Evolutionary conservation across 495 filamentous ascomycete species (phyloP).

Genomic region (Talaromyces ruber): DNA sequence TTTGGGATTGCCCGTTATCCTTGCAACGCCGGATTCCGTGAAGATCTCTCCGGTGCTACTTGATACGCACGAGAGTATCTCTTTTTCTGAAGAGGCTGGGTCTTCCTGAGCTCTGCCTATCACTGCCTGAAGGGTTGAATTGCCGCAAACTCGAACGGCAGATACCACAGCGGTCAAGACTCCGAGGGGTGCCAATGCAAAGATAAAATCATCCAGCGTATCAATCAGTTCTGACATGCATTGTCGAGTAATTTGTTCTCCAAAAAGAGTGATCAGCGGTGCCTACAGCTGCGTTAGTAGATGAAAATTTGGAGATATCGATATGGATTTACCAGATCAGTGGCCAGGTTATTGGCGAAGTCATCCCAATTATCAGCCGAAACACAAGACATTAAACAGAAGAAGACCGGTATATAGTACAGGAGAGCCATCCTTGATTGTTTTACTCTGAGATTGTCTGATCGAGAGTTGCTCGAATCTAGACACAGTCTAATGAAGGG

Average conservation of each 20-base stretch:
- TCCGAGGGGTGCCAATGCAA: conserved; percentile 45
- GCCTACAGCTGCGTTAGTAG: conserved; percentile 15
- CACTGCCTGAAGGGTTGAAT: conserved; percentile 40
- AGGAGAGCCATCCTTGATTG: background rate
- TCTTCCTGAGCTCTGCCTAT: conserved; percentile 42
- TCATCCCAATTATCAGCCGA: conserved; percentile 32
- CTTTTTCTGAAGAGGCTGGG: conserved; percentile 28
- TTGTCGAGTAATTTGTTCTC: conserved; percentile 49
- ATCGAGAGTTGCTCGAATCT: background rate
- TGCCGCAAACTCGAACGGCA: conserved; percentile 45
- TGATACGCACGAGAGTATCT: conserved; percentile 34
- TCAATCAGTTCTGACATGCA: conserved; percentile 45
- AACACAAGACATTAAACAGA: conserved; percentile 12
- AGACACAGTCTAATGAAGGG: background rate
- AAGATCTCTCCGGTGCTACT: conserved; percentile 35
- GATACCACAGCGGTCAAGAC: conserved; percentile 46
- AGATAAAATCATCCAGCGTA: conserved; percentile 43
- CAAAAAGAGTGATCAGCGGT: conserved; percentile 45
- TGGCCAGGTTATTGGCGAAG: conserved; percentile 45
- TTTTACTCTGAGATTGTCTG: background rate
- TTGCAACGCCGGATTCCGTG: conserved; percentile 31
- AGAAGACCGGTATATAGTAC: background rate
- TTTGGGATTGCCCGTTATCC: conserved; percentile 31
- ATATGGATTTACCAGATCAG: conserved; percentile 27
- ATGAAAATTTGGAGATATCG: background rate